Evolutionary conservation across 2,329 filamentous ascomycete species (phyloP).

Genomic region (Monosporascus sp.): DNA sequence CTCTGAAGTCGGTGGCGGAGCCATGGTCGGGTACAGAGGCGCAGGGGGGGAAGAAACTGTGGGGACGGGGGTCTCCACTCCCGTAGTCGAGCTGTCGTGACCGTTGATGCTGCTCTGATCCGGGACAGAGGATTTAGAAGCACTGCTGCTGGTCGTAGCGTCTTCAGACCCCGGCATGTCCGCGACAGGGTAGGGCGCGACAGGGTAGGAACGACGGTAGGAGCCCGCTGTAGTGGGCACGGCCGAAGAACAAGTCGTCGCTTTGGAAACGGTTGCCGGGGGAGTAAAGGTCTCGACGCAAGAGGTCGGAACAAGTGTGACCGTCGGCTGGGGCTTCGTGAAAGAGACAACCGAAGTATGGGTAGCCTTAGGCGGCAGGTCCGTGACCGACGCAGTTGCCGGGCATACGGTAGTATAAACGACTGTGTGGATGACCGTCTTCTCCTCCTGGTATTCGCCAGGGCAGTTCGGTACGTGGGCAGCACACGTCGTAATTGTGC

Average conservation of each 20-base stretch:
- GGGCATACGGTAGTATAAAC: constrained; percentile 27
- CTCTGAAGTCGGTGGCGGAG: too few species aligned
- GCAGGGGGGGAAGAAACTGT: too few species aligned
- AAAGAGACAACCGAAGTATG: constrained; percentile 9
- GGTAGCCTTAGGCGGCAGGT: constrained; percentile 11
- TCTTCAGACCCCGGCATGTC: too few species aligned
- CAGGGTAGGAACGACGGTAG: not conserved
- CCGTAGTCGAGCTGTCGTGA: too few species aligned
- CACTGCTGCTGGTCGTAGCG: too few species aligned
- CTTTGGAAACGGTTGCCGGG: constrained; percentile 9
- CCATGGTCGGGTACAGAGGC: too few species aligned
- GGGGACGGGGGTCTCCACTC: too few species aligned
- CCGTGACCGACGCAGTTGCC: constrained; percentile 16
- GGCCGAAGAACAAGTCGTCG: too few species aligned
- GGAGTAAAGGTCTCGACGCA: constrained; percentile 20
- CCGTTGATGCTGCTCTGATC: too few species aligned
- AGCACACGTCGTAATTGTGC: constrained; percentile 31
- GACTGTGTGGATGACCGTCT: constrained; percentile 27
- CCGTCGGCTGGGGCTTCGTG: constrained; percentile 16
- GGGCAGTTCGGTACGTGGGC: constrained; percentile 34
- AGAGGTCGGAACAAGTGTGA: constrained; percentile 21
- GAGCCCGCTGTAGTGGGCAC: not conserved
- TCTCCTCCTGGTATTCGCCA: constrained; percentile 27
- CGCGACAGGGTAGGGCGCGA: too few species aligned
- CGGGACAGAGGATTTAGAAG: too few species aligned